Evolutionary conservation across 2,329 filamentous ascomycete genomes (phyloP), one percentile per base, ranked within the genome.

Genomic region (Colletotrichum sp.): DNA sequence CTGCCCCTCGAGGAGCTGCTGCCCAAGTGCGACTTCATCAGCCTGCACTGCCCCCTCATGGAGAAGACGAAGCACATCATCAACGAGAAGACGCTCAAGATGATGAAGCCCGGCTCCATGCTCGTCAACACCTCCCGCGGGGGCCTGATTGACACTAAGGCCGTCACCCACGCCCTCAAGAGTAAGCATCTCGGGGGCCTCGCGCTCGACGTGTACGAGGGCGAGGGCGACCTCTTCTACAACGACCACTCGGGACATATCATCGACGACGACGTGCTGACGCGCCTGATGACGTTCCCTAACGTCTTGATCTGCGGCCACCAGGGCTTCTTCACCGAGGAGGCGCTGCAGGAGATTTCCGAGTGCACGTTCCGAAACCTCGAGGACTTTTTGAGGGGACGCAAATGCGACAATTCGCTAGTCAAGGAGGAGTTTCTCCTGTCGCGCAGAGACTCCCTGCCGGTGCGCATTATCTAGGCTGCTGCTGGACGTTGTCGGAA

Each of bases 101-200:
- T 85, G 77, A 92, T 94, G 87, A 93, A 93, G 82, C 81, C 83
- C 9, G 91, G 89, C 2, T 92, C 89, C 1, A 85, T 94, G 82
- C 84, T 94, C 36, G 87, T 94, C 78, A 94, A 94, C 83, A 94
- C 93, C 1, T 93, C 92, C 5, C 90, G 93, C 3, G 93, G 93
- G 24, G 92, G 89, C 3, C 84, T 94, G 69, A 87, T 94, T 75
- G 86, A 93, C 80, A 93, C 92, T 1, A 83, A 84, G 34, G 89
- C 91, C 13, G 88, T 93, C 72, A 90, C 93, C 71, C 84, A 87
- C 26, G 90, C 91, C 15, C 87, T 94, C 75, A 94, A 94, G 85
- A 86, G 81, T 48, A 87, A 86, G n/a, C 88, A 88, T 28, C 85
- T 94, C 3, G 91, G 91, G 9, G 92, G 91, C 1, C 84, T 93